Evolutionary conservation across 106 monocot species (phyloP).

Genomic region (Narthecium ossifragum): DNA sequence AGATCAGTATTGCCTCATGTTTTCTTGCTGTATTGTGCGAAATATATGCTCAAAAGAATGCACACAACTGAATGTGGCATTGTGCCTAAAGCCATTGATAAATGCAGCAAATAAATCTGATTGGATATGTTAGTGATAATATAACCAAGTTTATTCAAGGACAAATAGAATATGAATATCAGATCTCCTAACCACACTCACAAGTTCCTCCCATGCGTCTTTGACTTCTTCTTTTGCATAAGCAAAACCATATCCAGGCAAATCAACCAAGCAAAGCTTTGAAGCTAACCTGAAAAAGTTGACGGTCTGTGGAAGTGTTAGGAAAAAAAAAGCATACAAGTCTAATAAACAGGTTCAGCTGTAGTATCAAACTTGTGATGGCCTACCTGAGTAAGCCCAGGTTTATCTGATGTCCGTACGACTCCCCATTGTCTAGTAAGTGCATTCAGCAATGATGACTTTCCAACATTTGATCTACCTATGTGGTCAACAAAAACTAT

Average conservation of each 20-base stretch:
- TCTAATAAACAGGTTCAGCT: not conserved
- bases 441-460: constrained; percentile 90
- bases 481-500: constrained; percentile 2
- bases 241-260: constrained; percentile 99
- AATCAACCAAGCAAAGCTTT: constrained; percentile 90
- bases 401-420: constrained; percentile 91
- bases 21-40: too few relatives aligned
- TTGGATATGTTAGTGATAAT: too few relatives aligned
- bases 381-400: constrained; percentile 93
- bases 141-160: not conserved
- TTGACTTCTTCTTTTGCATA: constrained; percentile 98
- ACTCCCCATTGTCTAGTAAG: constrained; percentile 99
- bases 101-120: too few relatives aligned
- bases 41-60: too few relatives aligned
- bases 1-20: too few relatives aligned
- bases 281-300: constrained; percentile 92
- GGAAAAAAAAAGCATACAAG: constrained; percentile 14
- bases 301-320: constrained; percentile 52
- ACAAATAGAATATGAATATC: not conserved
- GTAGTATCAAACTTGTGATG: not conserved
- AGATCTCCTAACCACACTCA: constrained; percentile 25
- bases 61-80: too few relatives aligned
- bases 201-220: constrained; percentile 98
- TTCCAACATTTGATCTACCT: constrained; percentile 99
- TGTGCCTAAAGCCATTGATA: too few relatives aligned